Base-by-base conservation (phyloP, 169 alveolate species). In the Cryptosporidium parvum region DNA sequence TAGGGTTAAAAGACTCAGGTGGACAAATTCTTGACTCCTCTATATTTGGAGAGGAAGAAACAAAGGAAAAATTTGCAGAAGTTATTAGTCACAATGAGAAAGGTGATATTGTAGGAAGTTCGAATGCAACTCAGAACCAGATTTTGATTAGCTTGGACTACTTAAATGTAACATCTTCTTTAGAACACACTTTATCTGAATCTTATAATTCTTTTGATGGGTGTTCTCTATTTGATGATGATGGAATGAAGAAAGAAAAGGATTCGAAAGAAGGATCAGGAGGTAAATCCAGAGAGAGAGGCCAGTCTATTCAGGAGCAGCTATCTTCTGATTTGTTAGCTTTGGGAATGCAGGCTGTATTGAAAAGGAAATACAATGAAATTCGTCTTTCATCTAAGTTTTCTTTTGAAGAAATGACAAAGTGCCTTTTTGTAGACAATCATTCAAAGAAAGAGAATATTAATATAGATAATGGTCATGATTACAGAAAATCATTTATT, bases 391-490 rank as follows among this genome's bases (percentile, higher is more conserved):
- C 75, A 31, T 16, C 18, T 16, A 42, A 42, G 10, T 80, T 80
- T 65, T 80, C 89, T n/a, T 80, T 80, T 80, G 89, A 80, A 14
- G 56, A 37, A 61, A 59, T 80, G 75, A 37, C 75, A 39, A 59
- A 59, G 37, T 80, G 89, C 31, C 45, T 80, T 37, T 73, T 53
- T 37, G 70, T 31, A 26, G 86, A 73, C 35, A 21, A 59, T 31
- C 29, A n/a, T 65, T 42, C 75, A 9, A 33, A 42, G 14, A 56
- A 61, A 18, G 33, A 80, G 12, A 44, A 48, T 9, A 37, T 70
- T 44, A 26, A n/a, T 62, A 31, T 29, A 16, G 53, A 33, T 31
- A 14, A 14, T 10, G 72, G 18, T 0, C 44, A 8, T 16, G 51
- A 65, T 39, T 65, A 31, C 26, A 65, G 42, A 3, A 37, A 58